These are phyloP conservation scores for Periconia sp. DNA, from an alignment of 2,329 filamentous ascomycete genomes.

Conservation along the genomic window DNA sequence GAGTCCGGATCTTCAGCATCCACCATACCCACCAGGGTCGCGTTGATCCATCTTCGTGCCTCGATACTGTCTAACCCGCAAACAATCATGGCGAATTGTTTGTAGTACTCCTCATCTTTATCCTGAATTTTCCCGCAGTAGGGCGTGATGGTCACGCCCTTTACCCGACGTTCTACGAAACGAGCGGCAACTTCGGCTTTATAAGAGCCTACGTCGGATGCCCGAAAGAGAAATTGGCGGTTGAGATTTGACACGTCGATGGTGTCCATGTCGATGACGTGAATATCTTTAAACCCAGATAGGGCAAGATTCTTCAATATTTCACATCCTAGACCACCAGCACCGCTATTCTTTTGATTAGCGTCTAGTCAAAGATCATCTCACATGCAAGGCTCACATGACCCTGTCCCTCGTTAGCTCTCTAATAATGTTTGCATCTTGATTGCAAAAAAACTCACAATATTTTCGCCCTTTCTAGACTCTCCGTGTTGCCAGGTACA, in stretches of 20 bases:
- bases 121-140: constrained; percentile 97
- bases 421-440: not conserved
- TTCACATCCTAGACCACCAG: constrained; percentile 92
- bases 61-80: constrained; percentile 97
- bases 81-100: constrained; percentile 92
- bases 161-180: constrained; percentile 89
- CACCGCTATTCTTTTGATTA: constrained; percentile 69
- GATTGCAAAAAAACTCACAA: constrained; percentile 61
- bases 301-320: constrained; percentile 95
- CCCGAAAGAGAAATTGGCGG: constrained; percentile 93
- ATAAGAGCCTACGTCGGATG: constrained; percentile 86
- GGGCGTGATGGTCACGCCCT: constrained; percentile 89
- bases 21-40: constrained; percentile 88
- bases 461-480: constrained; percentile 54
- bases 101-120: constrained; percentile 94
- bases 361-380: not conserved
- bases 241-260: constrained; percentile 99
- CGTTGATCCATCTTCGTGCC: constrained; percentile 98
- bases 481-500: constrained; percentile 55
- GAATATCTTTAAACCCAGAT: constrained; percentile 94
- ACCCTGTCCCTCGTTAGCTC: constrained; percentile 39
- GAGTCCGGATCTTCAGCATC: constrained; percentile 82
- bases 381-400: constrained; percentile 38
- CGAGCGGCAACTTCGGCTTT: constrained; percentile 93
- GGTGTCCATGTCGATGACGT: constrained; percentile 99